phyloP scores from a whole-genome alignment of 495 filamentous ascomycete genomes.

The Barbatosphaeria neglecta region DNA sequence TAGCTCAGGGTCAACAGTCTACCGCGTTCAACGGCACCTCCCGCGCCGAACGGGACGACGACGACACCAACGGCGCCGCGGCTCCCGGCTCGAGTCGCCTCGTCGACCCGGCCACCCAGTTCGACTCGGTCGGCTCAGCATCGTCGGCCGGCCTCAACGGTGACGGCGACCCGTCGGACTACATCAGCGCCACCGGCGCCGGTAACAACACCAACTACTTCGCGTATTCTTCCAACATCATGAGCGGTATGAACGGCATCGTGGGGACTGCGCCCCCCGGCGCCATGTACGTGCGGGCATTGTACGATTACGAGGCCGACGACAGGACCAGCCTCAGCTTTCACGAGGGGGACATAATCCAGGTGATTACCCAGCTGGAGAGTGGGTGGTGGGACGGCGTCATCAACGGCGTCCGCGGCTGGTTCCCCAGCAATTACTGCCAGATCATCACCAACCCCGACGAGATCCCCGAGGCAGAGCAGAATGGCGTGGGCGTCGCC shows the following conservation, averaged over 20 bases:
- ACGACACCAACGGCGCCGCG: slow-evolving; percentile 1
- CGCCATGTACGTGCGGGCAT: slow-evolving; percentile 82
- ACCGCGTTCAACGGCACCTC: slow-evolving; percentile 23
- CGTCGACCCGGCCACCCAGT: slow-evolving; percentile 8
- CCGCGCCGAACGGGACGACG: slow-evolving; percentile 8
- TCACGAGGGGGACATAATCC: slow-evolving; percentile 87
- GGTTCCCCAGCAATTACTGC: slow-evolving; percentile 99
- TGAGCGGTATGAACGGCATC: slow-evolving; percentile 68
- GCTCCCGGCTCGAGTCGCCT: background rate
- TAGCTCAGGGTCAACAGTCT: slow-evolving; percentile 30
- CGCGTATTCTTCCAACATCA: slow-evolving; percentile 26
- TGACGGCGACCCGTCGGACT: slow-evolving; percentile 16
- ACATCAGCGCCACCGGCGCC: slow-evolving; percentile 3
- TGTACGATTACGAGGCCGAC: slow-evolving; percentile 96
- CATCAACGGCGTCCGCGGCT: slow-evolving; percentile 83
- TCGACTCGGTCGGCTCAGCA: slow-evolving; percentile 20
- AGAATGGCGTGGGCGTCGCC: slow-evolving; percentile 50
- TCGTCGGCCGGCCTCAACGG: slow-evolving; percentile 23
- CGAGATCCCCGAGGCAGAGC: slow-evolving; percentile 44
- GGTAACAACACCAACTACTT: background rate
- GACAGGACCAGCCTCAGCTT: slow-evolving; percentile 95
- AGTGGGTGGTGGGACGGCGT: slow-evolving; percentile 99
- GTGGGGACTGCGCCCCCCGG: slow-evolving; percentile 59
- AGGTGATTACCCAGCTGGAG: slow-evolving; percentile 93
- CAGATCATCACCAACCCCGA: slow-evolving; percentile 64